Evolutionary conservation across 805 yeast genomes (phyloP), one percentile per base, ranked within the genome.

Genomic region (Saturnispora serradocipensis): DNA sequence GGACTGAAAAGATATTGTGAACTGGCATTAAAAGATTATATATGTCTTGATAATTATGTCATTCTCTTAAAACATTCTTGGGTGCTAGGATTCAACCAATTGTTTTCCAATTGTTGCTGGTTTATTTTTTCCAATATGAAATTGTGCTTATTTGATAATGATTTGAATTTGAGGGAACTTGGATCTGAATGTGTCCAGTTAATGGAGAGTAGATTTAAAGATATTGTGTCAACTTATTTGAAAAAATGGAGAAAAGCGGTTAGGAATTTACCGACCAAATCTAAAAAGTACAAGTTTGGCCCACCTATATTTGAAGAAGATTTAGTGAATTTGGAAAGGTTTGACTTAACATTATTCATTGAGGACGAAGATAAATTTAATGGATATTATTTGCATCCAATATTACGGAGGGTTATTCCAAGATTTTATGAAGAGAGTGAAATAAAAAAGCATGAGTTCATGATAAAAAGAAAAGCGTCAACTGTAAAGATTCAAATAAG

Each of bases 71-170:
- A 73, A 11, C 81, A 81, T 59, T 75, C 95, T 0, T 73, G 73
- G 45, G 58, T 67, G 18, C 67, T 74, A 45, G 65, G 74, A 20
- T 85, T 88, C 6, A 62, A 66, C 11, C 77, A 82, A 56, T 64
- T 89, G 36, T 72, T 80, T 54, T 72, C 73, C 47, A 76, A 78
- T 50, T 79, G 95, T 61, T 68, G 82, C 25, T 82, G 88, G 82
- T 85, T 77, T 57, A 71, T 87, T 11, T 80, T 77, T 56, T 73
- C 77, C 56, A 87, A 88, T 61, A 67, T 86, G 51, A 88, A 82
- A 30, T 61, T 79, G 3, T 59, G 86, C 15, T 67, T 88, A 34
- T 75, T 80, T 49, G 82, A 81, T 43, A 25, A 35, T 22, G 66
- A 67, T 1, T 70, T 72, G 3, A 44, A 43, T 25, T 27, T 43